Evolutionary conservation across 2,329 filamentous ascomycete species (phyloP).

Genomic region (Graphilbum sp.): DNA sequence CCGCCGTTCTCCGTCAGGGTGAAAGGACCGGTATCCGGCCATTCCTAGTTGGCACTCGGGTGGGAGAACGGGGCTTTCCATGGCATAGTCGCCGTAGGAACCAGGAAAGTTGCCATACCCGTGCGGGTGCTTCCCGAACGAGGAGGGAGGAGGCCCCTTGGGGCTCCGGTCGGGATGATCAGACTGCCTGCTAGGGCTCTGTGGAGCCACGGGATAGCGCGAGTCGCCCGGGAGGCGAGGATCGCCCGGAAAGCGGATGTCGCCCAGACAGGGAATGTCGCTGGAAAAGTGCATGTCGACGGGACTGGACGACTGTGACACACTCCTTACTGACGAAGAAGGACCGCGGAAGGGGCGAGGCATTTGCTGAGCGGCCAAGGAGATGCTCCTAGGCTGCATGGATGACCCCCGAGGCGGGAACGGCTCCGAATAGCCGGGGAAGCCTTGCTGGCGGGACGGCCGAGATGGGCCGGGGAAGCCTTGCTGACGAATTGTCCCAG

Average conservation of each 20-base stretch:
- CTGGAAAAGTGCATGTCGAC: neutral
- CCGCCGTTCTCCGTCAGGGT: too few relatives aligned
- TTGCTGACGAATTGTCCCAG: too few relatives aligned
- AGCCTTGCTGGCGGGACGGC: too few relatives aligned
- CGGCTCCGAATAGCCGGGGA: neutral
- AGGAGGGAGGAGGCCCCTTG: neutral
- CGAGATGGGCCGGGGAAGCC: too few relatives aligned
- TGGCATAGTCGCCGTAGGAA: neutral
- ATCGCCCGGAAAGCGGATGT: neutral
- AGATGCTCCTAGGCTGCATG: neutral
- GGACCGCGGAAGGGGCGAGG: neutral
- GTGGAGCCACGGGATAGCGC: neutral
- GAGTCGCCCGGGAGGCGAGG: neutral
- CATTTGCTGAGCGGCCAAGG: neutral
- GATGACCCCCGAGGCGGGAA: neutral
- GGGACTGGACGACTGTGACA: neutral
- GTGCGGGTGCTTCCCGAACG: neutral
- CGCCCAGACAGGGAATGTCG: neutral
- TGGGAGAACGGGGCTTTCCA: neutral
- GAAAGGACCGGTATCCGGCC: neutral
- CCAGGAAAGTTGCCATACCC: neutral
- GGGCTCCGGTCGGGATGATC: too few relatives aligned
- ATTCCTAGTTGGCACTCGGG: neutral
- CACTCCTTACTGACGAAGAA: neutral
- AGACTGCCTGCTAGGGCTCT: neutral